Evolutionary conservation across 108 stramenopile genomes (phyloP), one percentile per base, ranked within the genome.

Genomic region (Fistulifera solaris): DNA sequence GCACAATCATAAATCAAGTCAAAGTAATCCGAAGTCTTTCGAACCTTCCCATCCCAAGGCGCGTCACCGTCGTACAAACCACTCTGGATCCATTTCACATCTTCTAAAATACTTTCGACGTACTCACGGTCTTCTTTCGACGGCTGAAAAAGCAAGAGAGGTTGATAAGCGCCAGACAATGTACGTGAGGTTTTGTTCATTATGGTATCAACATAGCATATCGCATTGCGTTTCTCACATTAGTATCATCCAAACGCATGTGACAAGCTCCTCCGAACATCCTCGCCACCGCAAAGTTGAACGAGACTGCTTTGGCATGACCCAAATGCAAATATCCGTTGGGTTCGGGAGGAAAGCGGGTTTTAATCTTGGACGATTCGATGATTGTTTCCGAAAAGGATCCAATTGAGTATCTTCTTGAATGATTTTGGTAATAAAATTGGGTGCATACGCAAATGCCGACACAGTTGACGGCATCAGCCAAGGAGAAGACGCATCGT

Each of bases 251-350:
- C 47, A 95, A 48, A 53, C 94, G 59, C 86, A 95, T 87, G 65
- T 93, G 78, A 42, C 89, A 88, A 22, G 68, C 58, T 21, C 89
- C 87, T 51, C 70, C 72, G 64, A 85, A 87, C 73, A 82, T 82
- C 3, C 86, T 69, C 0, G 85, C 87, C 15, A 95, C 81, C 22
- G 83, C 89, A 52, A 89, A 92, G 59, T 75, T 75, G 51, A 78
- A 72, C 17, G 58, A 68, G 21, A 95, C 78, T 10, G 97, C 93
- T 76, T 99, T 99, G 39, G 94, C 94, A 61, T 99, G 99, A 7
- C 99, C 99, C 18, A 99, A 72, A 69, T 99, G 99, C 25, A 99
- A 73, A 63, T 96, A 98, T 19, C 98, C 98, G 48, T 94, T 95
- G 22, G 98, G 98, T 75, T 99, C 98, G 0, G 98, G 98, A 10